phyloP scores from a whole-genome alignment of 352 stramenopile genomes.

The Pelagophyceae sp. region DNA sequence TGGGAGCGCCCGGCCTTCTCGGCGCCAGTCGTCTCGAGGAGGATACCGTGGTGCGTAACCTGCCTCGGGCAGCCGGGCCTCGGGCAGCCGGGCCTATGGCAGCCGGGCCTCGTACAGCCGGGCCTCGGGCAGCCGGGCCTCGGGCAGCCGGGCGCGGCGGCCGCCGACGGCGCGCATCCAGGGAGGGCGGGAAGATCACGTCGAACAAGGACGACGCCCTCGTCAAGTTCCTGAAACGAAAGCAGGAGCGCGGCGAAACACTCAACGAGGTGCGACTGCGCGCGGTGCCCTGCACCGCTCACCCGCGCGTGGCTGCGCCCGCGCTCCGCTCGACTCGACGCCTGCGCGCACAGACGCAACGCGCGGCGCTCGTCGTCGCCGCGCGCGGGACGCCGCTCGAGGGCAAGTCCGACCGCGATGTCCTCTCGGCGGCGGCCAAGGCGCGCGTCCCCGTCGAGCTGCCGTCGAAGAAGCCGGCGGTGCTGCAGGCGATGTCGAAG shows the following conservation, averaged over 20 bases:
- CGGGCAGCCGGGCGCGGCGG: too few relatives aligned
- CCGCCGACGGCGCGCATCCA: background rate
- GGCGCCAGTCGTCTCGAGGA: background rate
- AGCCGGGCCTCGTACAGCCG: too few relatives aligned
- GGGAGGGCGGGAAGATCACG: background rate
- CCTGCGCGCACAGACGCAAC: too few relatives aligned
- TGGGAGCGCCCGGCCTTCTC: background rate
- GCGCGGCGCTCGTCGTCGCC: background rate
- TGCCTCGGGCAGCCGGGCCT: too few relatives aligned
- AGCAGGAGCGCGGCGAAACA: constrained; percentile 1
- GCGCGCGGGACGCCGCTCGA: background rate
- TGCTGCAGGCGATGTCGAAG: background rate
- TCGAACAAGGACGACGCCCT: constrained; percentile 18
- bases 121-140: too few relatives aligned
- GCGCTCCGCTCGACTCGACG: too few relatives aligned
- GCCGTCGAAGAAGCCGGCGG: background rate
- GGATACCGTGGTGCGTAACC: background rate
- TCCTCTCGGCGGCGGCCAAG: background rate
- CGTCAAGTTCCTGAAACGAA: background rate
- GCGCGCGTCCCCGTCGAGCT: background rate
- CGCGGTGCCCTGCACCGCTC: too few relatives aligned
- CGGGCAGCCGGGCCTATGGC: too few relatives aligned
- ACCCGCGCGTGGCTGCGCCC: too few relatives aligned
- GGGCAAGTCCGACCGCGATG: background rate
- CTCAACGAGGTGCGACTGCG: too few relatives aligned